These are phyloP conservation scores for Leucocoprinus sp. DNA, from an alignment of 768 basidiomycete genomes.

Conservation along the genomic window DNA sequence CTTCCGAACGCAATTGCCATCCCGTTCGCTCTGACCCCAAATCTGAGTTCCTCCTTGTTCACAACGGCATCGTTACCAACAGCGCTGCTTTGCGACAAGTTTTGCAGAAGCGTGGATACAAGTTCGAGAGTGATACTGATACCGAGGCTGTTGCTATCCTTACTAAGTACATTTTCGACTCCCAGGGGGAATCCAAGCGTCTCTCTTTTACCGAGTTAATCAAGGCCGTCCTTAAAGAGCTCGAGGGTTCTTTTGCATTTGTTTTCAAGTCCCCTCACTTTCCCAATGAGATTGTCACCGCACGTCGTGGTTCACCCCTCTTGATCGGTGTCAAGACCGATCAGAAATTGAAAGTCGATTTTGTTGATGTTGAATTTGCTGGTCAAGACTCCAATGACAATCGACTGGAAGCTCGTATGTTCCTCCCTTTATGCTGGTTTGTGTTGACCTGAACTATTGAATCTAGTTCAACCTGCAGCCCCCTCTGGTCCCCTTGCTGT, in stretches of 20 bases:
- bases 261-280: constrained; percentile 97
- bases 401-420: constrained; percentile 34
- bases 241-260: constrained; percentile 98
- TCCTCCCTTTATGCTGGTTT: not conserved
- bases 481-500: constrained; percentile 60
- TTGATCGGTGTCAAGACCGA: constrained; percentile 99
- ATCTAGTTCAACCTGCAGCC: constrained; percentile 43
- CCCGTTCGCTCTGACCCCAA: constrained; percentile 79
- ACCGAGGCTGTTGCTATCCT: constrained; percentile 97
- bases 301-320: constrained; percentile 94
- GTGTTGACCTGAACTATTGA: constrained; percentile 4
- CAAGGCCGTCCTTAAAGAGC: constrained; percentile 94
- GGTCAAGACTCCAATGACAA: constrained; percentile 51
- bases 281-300: constrained; percentile 93
- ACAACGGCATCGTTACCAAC: constrained; percentile 99
- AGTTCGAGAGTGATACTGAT: constrained; percentile 92
- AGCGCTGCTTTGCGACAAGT: constrained; percentile 81
- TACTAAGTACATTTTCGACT: constrained; percentile 93
- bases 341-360: constrained; percentile 99
- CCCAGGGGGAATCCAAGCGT: constrained; percentile 59
- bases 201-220: constrained; percentile 84
- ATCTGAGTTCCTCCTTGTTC: constrained; percentile 87
- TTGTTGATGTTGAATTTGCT: constrained; percentile 95
- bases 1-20: constrained; percentile 86
- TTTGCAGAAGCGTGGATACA: constrained; percentile 91